Evolutionary conservation across 164 flowering plant genomes (phyloP), one percentile per base, ranked within the genome.

Genomic region (Taxillus chinensis): DNA sequence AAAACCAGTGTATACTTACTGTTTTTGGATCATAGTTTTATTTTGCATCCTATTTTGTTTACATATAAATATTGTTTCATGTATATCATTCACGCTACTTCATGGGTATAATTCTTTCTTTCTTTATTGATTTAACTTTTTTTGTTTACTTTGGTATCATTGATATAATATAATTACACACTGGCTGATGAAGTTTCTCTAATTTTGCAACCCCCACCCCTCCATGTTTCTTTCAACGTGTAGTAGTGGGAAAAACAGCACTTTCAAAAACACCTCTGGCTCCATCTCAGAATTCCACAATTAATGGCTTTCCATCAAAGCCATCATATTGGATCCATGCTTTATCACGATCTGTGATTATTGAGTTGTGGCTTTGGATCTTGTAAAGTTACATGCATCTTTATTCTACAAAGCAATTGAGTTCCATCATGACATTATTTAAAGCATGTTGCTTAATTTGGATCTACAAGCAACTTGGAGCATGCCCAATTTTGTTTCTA

Each of bases 261-360:
- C 85, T 17, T 59, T 72, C 49, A 8, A 56, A 46, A 88, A 83
- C 50, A 75, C 80, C 78, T 3, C 70, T 80, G 42, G 90, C 84
- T 66, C 92, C 87, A 62, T 89, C 98, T 6, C 60, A 84, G 17
- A 92, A 89, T 57, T 74, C 83, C 2, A 78, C 92, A 1, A 57
- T 48, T 55, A 71, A 82, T 5, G 77, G 70, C 17, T 67, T 67
- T 61, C 39, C 61, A 17, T 67, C 72, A 27, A 71, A 39, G 2
- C 45, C n/a, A 65, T n/a, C 41, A 64, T 43, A 62, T 17, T 15
- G 55, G 58, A 64, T 61, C 16, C 64, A 45, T 45, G 27, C 62
- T 37, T 55, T 62, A 13, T 62, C 64, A 17, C 65, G 59, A 64
- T 65, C 69, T 42, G 61, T 78, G 55, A 55, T 73, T 39, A 41